phyloP scores from a whole-genome alignment of 2,329 filamentous ascomycete genomes.

The Alternaria triticimaculans region DNA sequence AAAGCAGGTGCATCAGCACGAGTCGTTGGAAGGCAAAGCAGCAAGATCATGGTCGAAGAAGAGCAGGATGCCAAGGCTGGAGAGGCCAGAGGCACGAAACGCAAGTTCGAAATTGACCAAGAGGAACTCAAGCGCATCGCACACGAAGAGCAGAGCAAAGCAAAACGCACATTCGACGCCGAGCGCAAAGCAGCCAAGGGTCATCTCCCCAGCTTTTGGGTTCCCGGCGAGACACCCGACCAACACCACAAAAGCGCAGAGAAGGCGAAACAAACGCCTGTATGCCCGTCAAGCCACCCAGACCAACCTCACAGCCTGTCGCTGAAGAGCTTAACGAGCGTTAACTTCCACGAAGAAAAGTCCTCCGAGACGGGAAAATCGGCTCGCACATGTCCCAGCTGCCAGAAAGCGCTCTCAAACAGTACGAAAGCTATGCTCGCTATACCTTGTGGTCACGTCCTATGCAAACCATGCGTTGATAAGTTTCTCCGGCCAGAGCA shows the following conservation, averaged over 20 bases:
- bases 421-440: constrained; percentile 81
- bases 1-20: constrained; percentile 46
- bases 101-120: constrained; percentile 82
- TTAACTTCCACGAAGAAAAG: constrained; percentile 78
- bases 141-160: constrained; percentile 71
- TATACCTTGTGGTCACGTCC: constrained; percentile 88
- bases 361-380: constrained; percentile 58
- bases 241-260: constrained; percentile 54
- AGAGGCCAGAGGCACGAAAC: constrained; percentile 62
- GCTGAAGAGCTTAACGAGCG: constrained; percentile 75
- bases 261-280: constrained; percentile 67
- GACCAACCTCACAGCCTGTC: constrained; percentile 75
- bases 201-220: constrained; percentile 87
- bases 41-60: constrained; percentile 54
- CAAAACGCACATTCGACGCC: constrained; percentile 72
- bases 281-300: constrained; percentile 76
- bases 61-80: constrained; percentile 37
- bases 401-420: constrained; percentile 82
- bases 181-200: constrained; percentile 72
- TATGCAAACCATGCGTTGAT: constrained; percentile 83
- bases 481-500: constrained; percentile 72
- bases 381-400: constrained; percentile 76
- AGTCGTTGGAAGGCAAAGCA: constrained; percentile 51
- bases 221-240: constrained; percentile 79
- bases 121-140: constrained; percentile 76